A percentile compares a stretch with the other conserved stretches of the same genome.
Conservation (phyloP, 1,139 yeast species). For the Zhuliangozyma blackwelliae region DNA sequence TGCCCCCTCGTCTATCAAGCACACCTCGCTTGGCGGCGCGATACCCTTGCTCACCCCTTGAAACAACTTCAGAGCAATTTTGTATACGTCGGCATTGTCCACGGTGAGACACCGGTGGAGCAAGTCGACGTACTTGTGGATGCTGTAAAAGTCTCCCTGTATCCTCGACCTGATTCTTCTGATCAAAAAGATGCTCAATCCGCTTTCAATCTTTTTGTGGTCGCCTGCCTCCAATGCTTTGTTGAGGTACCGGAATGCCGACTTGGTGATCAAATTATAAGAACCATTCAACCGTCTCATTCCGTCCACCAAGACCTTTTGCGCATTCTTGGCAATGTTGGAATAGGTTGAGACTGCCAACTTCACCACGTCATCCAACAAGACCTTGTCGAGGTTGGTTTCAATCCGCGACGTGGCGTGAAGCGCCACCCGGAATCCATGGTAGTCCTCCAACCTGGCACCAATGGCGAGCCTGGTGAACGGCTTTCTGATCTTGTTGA, state of each 20-base stretch:
- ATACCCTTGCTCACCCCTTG: conserved; percentile 43
- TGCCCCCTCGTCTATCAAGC: conserved; percentile 45
- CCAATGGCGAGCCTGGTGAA: conserved; percentile 77
- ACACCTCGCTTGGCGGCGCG: conserved; percentile 57
- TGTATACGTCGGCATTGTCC: conserved; percentile 54
- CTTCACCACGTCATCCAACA: conserved; percentile 67
- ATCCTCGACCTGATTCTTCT: conserved; percentile 53
- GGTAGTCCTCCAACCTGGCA: conserved; percentile 72
- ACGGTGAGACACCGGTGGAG: conserved; percentile 55
- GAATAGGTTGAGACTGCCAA: conserved; percentile 70
- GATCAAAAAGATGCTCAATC: conserved; percentile 52
- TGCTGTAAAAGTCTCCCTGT: conserved; percentile 53
- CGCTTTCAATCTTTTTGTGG: conserved; percentile 61
- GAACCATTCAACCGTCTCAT: conserved; percentile 75
- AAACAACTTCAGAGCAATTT: conserved; percentile 48
- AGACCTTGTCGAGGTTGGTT: conserved; percentile 57
- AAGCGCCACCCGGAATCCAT: conserved; percentile 67
- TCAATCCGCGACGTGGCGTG: conserved; percentile 76
- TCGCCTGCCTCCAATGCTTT: conserved; percentile 53
- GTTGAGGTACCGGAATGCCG: conserved; percentile 46
- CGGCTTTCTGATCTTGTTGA: conserved; percentile 57
- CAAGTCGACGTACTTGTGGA: conserved; percentile 43
- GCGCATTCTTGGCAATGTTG: conserved; percentile 69
- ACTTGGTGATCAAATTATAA: conserved; percentile 47
- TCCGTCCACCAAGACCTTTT: conserved; percentile 61